Conservation (phyloP, 75 land plant genomes). For the Chamaecyparis obtusa region DNA sequence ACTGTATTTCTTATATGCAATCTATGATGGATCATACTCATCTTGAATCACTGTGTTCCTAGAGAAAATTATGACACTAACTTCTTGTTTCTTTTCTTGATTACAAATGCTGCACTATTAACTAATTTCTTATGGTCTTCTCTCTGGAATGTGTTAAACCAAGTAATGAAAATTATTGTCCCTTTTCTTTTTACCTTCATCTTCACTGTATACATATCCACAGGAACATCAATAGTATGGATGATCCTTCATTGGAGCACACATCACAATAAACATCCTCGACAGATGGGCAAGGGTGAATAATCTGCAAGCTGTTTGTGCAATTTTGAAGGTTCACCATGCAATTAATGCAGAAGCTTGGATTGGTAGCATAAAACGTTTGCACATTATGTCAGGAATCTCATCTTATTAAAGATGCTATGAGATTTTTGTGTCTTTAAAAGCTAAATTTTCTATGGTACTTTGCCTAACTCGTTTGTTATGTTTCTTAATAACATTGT, state of each 20-base stretch:
- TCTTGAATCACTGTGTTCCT: background rate
- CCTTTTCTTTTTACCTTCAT: background rate
- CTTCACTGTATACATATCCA: background rate
- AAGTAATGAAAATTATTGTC: background rate
- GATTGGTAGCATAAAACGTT: background rate
- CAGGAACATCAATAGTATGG: conserved; percentile 6
- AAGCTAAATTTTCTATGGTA: background rate
- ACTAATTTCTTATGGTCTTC: background rate
- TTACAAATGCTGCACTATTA: background rate
- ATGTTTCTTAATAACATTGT: background rate
- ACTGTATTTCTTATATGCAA: background rate
- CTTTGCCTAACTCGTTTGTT: background rate
- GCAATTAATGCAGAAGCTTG: background rate
- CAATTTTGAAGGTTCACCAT: background rate
- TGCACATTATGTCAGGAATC: background rate
- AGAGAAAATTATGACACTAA: background rate
- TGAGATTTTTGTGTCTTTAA: background rate
- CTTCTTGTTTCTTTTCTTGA: background rate
- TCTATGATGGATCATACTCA: background rate
- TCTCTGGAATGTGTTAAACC: no score
- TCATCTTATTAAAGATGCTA: background rate
- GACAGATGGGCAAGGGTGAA: background rate
- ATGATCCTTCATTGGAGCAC: conserved; percentile 10
- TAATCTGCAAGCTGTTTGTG: background rate
- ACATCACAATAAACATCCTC: background rate